Evolutionary conservation across 1,284 basidiomycete species (phyloP), one percentile per base, ranked within the genome.

Genomic region (Peniophora sp.): DNA sequence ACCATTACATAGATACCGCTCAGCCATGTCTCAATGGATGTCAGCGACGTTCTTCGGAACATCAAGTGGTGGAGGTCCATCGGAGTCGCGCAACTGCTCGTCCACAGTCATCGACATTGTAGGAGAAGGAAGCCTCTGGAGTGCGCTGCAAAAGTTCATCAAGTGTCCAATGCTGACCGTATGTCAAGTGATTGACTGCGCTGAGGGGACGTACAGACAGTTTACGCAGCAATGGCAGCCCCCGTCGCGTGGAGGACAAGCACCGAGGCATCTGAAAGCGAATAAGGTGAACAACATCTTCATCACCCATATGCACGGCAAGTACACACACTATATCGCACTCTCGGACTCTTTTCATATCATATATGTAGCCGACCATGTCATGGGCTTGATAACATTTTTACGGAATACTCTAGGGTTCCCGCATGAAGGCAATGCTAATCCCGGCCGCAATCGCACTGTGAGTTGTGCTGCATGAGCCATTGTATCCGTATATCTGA

Each of bases 231-330:
- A 32, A 12, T 32, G 69, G 61, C 60, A 71, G 64, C 56, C 65
- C 3, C 58, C 37, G 34, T n/a, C 37, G 18, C 15, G 37, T 8
- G n/a, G 27, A 52, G 57, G 15, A 55, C 58, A 15, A 63, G 63
- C 15, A 51, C 57, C 24, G 62, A 62, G 22, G 52, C 63, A 27
- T 55, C 8, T 85, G 42, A 78, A 75, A 54, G 67, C 81, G 43
- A 69, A 68, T 35, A 81, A 74, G 52, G 74, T 94, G 41, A 71
- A 71, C 12, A 87, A 85, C 58, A 80, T 94, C 36, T 93, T 95
- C 66, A 75, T 95, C 51, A 95, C 93, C 0, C 93, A 95, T 60
- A 85, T 95, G 81, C 93, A 96, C 61, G 81, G 88, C 20, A 17
- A 39, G 11, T 36, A 39, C 2, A 3, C 11, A 1, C 9, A 3